A percentile compares a stretch with the other conserved stretches of the same genome.
Evolutionary conservation across 176 grass and related monocot species (phyloP).

Genomic region (Typha latifolia): DNA sequence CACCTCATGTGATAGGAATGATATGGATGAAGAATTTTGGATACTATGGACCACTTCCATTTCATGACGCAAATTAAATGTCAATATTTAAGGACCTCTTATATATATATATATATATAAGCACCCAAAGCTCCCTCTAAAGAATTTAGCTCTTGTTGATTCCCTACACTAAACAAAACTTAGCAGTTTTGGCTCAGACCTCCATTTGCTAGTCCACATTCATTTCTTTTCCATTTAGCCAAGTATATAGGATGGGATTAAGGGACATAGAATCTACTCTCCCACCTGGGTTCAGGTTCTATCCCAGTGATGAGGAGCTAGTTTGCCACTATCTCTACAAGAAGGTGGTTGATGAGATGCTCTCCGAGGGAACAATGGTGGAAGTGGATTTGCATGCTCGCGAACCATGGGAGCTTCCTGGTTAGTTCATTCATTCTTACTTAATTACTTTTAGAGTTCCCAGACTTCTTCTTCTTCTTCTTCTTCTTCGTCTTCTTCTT

Average conservation of each 20-base stretch:
- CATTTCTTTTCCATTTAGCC: not conserved
- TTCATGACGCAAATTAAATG: too few relatives aligned
- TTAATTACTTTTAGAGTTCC: not conserved
- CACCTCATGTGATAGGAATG: too few relatives aligned
- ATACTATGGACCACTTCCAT: too few relatives aligned
- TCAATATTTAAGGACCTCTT: too few relatives aligned
- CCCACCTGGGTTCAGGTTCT: conserved; percentile 96
- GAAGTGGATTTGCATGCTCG: conserved; percentile 84
- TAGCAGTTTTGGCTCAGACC: not conserved
- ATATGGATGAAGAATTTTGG: too few relatives aligned
- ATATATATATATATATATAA: conserved; percentile 10
- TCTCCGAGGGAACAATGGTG: conserved; percentile 57
- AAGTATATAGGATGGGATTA: conserved; percentile 42
- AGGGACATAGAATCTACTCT: conserved; percentile 83
- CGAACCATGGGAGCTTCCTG: conserved; percentile 95
- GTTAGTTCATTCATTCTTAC: conserved; percentile 16
- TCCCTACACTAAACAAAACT: not conserved
- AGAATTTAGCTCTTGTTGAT: conserved; percentile 7
- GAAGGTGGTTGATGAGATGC: conserved; percentile 67
- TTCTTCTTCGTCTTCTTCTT: too few relatives aligned
- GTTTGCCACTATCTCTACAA: conserved; percentile 94
- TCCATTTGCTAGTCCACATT: not conserved
- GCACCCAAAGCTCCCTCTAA: conserved; percentile 1
- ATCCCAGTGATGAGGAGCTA: conserved; percentile 88
- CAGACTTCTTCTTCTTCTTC: too few relatives aligned